phyloP scores from a whole-genome alignment of 2,329 filamentous ascomycete species.

The Magnaporthiopsis poae region DNA sequence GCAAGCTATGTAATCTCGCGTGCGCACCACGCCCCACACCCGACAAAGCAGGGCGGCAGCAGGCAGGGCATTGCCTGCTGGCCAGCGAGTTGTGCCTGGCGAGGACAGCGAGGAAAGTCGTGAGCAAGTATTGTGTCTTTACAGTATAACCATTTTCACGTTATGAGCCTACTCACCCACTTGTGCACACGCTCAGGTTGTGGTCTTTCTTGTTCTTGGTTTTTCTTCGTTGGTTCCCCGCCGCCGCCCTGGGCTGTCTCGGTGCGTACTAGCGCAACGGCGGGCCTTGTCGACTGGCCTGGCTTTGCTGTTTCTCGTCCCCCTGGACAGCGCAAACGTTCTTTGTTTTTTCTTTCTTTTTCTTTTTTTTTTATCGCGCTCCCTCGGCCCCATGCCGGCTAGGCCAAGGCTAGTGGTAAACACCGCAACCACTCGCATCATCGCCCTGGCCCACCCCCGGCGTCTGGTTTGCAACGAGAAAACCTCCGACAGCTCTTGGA shows the following conservation, averaged over 20 bases:
- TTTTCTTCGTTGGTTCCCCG: background rate
- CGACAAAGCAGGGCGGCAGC: background rate
- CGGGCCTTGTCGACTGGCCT: background rate
- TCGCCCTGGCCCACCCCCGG: conserved; percentile 12
- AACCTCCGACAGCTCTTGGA: conserved; percentile 34
- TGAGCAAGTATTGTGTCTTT: background rate
- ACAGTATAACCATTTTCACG: background rate
- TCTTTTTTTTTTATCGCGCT: background rate
- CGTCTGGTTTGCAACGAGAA: conserved; percentile 32
- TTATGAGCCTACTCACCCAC: background rate
- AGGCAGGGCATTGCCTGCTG: background rate
- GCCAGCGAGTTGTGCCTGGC: conserved; percentile 3
- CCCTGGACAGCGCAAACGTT: background rate
- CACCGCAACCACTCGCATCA: conserved; percentile 1
- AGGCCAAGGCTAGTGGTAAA: background rate
- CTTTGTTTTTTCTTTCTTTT: background rate
- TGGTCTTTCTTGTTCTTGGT: background rate
- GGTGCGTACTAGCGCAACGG: background rate
- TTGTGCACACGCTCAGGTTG: background rate
- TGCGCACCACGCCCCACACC: background rate
- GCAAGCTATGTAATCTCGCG: background rate
- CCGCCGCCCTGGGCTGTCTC: no score
- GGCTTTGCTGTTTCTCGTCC: background rate
- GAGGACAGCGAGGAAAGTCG: background rate
- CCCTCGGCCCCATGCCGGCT: no score